Base-by-base conservation (phyloP, 2,329 filamentous ascomycete genomes). In the Fusarium lyarnte region DNA sequence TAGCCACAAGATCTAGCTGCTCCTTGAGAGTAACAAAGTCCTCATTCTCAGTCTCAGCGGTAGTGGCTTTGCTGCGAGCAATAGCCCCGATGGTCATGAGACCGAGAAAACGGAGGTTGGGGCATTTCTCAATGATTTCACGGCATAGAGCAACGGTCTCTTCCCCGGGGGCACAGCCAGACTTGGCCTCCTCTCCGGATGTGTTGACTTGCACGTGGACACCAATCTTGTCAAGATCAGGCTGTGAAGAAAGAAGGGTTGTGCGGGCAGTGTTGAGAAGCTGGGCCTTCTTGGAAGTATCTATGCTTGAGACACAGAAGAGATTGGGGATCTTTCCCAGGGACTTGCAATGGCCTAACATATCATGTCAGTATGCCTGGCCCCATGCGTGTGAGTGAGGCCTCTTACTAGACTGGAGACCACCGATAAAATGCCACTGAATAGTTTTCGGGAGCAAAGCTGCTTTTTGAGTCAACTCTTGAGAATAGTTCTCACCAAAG, bases 51-150 rank as follows among this genome's bases (percentile, higher is more conserved):
- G 86, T 92, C 75, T 93, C 94, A 1, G 88, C 84, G 4, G 90
- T 92, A 6, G 90, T 91, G 21, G 89, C 93, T 77, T 90, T 88
- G 76, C 93, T 96, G 70, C 95, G 85, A 53, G 94, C 95, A 80
- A 98, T 97, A 23, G 95, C 94, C 2, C 96, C 96, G 78, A 99
- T 98, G 4, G 96, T 99, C 96, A 99, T 99, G 41, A 99, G 83
- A 0, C 96, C 96, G 35, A 92, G 87, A 5, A 99, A 85, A 63
- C 88, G 85, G 41, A 99, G 84, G 79, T 91, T 87, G 3, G 93
- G 91, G 80, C 94, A 97, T 41, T 89, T 85, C 8, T 91, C 86
- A 16, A 88, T 81, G 58, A 99, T 89, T 77, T 92, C 88, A 58
- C 86, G 87, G 79, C 93, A 95, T 42, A 98, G 84, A 1, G 83